These are phyloP conservation scores for Lignosus rhinocerotis DNA, from an alignment of 1,284 basidiomycete species.

Conservation along the genomic window DNA sequence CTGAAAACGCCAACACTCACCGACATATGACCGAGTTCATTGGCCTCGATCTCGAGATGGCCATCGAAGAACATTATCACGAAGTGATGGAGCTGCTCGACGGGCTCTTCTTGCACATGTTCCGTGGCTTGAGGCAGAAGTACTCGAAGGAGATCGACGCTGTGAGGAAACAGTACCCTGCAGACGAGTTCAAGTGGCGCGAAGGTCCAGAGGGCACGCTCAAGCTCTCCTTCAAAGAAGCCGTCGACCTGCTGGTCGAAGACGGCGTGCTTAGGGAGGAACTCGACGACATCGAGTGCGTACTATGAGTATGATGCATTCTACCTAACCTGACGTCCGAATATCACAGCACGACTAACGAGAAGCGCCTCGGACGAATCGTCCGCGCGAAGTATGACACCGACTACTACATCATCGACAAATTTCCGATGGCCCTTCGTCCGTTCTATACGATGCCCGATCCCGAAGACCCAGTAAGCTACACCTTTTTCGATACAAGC, in stretches of 20 bases:
- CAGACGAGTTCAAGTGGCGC: constrained; percentile 88
- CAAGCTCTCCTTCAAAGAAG: constrained; percentile 84
- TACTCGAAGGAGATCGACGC: constrained; percentile 82
- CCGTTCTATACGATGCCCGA: constrained; percentile 99
- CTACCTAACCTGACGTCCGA: background rate
- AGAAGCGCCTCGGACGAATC: constrained; percentile 88
- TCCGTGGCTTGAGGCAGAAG: constrained; percentile 76
- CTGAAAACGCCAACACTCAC: constrained; percentile 97
- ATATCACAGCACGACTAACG: constrained; percentile 77
- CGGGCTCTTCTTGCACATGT: constrained; percentile 80
- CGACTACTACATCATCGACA: constrained; percentile 98
- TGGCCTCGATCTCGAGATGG: constrained; percentile 99
- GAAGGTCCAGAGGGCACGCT: constrained; percentile 81
- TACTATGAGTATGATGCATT: constrained; percentile 6
- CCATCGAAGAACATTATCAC: constrained; percentile 97
- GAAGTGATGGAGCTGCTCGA: constrained; percentile 92
- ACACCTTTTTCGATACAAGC: background rate
- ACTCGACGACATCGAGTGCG: constrained; percentile 87
- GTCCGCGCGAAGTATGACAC: constrained; percentile 93
- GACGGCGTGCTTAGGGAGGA: constrained; percentile 77
- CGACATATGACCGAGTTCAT: constrained; percentile 99
- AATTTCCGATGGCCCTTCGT: constrained; percentile 90
- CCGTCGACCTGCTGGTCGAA: constrained; percentile 82
- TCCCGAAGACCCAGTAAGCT: constrained; percentile 73
- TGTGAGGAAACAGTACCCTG: constrained; percentile 86